Evolutionary conservation across 129 eudicot species (phyloP), one percentile per base, ranked within the genome.

Genomic region (Gnaphalium uliginosum): DNA sequence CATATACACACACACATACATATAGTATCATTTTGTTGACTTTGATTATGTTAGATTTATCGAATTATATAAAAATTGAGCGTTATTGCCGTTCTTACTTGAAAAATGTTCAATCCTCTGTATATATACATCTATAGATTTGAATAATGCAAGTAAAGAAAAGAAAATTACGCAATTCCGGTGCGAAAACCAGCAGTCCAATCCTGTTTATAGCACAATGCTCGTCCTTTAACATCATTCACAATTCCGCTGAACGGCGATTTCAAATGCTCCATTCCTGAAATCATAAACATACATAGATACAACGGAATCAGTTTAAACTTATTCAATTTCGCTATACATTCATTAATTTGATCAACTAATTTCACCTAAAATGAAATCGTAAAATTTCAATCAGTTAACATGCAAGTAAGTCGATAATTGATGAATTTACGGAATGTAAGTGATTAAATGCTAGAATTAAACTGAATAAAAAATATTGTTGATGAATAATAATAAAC

Each of bases 101-200:
- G 1, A 0, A 4, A 35, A 35, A 35, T 35, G 41, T 8, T 35
- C 10, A 35, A 35, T 35, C 41, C 41, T 35, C 41, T 35, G 41
- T 35, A 6, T 35, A 8, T 8, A 35, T 35, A 35, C 11, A 35
- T 35, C 41, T 67, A 15, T 26, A 17, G 18, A 66, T 35, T 8
- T 14, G 21, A 4, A 53, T 17, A 23, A 77, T 57, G 27, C 19
- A 54, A 33, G 68, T 56, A 37, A 56, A 21, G 5, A 5, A 66
- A 71, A 70, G 74, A 32, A 19, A 32, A 2, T 19, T 86, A 89
- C 91, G 86, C 85, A 21, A 88, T 13, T 78, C 88, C 90, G 0
- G 93, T 83, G 61, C 79, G 80, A 65, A 83, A 68, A 22, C 92
- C 92, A 58, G 77, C 80, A 35, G 33, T 61, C 93, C 93, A 88